Evolutionary conservation across 352 stramenopile genomes (phyloP).

Genomic region (Pythium biforme): DNA sequence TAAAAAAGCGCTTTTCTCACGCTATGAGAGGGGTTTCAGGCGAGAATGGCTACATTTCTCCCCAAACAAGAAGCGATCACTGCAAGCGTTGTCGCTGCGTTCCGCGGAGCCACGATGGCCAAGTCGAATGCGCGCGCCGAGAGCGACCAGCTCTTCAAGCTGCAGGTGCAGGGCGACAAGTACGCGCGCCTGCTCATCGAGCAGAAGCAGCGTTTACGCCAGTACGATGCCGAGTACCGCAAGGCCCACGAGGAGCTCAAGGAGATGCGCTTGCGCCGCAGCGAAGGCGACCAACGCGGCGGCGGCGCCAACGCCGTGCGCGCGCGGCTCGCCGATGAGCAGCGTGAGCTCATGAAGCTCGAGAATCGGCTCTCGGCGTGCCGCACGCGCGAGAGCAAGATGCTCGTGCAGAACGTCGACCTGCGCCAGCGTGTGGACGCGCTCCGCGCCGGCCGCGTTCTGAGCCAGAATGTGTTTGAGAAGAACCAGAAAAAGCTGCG

Average conservation of each 20-base stretch:
- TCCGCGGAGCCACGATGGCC: no score
- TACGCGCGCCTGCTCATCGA: constrained; percentile 66
- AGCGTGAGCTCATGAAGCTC: constrained; percentile 75
- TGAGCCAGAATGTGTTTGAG: constrained; percentile 75
- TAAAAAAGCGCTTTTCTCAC: constrained; percentile 20
- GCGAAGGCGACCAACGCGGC: constrained; percentile 69
- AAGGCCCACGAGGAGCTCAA: constrained; percentile 68
- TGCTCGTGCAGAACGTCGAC: constrained; percentile 55
- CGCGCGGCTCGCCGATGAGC: constrained; percentile 65
- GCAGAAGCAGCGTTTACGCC: constrained; percentile 66
- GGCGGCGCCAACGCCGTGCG: constrained; percentile 71
- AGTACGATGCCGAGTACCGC: constrained; percentile 71
- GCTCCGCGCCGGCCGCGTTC: constrained; percentile 55
- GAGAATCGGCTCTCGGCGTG: constrained; percentile 76
- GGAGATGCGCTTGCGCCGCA: constrained; percentile 59
- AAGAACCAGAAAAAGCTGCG: constrained; percentile 77
- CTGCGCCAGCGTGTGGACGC: constrained; percentile 56
- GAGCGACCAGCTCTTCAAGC: constrained; percentile 79
- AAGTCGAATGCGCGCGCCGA: constrained; percentile 65
- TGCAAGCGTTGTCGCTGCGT: no score
- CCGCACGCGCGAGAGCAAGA: constrained; percentile 75
- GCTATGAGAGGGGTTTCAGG: background rate
- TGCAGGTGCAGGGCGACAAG: constrained; percentile 82
- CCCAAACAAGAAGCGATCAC: no score
- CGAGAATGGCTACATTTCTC: constrained; percentile 23